Conservation (phyloP, 345 rosid species). For the Cardiospermum halicacabum region DNA sequence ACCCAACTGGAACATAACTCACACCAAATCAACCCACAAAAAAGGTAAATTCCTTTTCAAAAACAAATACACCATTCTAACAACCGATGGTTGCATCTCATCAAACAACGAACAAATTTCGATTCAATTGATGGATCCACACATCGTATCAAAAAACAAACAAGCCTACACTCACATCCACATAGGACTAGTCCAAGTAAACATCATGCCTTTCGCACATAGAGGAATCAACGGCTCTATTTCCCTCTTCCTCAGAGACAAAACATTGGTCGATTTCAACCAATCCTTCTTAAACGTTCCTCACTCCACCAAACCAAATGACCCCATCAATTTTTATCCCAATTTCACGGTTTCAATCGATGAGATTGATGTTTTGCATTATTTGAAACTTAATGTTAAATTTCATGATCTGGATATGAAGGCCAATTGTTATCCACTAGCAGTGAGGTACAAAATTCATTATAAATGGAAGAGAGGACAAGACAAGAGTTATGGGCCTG, state of each 20-base stretch:
- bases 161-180: background rate
- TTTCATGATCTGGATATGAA: background rate
- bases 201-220: background rate
- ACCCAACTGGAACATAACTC: background rate
- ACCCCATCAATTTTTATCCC: background rate
- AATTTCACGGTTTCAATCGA: background rate
- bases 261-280: background rate
- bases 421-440: background rate
- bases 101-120: background rate
- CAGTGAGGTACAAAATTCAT: background rate
- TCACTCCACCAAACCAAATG: background rate
- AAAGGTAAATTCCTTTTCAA: background rate
- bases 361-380: background rate
- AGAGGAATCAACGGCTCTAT: background rate
- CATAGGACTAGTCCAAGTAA: slow-evolving; percentile 1
- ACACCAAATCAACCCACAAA: background rate
- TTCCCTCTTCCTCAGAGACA: background rate
- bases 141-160: background rate
- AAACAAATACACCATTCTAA: slow-evolving; percentile 3
- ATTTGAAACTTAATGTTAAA: background rate
- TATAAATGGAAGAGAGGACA: background rate
- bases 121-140: background rate
- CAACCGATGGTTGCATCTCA: background rate
- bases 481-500: background rate
- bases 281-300: background rate